Conservation (phyloP, 1,284 basidiomycete genomes). For the Salmacisia buchloeana region DNA sequence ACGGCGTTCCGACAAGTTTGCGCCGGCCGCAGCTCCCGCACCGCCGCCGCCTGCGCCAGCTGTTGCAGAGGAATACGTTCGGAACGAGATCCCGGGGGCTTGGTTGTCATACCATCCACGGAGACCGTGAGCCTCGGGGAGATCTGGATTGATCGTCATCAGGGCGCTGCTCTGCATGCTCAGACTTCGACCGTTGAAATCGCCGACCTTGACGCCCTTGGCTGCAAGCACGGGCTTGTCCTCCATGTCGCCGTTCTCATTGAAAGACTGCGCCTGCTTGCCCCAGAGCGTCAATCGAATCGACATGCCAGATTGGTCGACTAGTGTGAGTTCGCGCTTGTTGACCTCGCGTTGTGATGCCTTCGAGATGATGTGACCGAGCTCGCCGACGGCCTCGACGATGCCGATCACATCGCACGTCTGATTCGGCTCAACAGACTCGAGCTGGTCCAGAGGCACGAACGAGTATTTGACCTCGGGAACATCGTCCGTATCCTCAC, state of each 20-base stretch:
- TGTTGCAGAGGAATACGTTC: conserved; percentile 56
- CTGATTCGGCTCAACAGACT: conserved; percentile 51
- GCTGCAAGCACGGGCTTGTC: conserved; percentile 60
- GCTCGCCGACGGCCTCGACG: conserved; percentile 41
- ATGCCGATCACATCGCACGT: conserved; percentile 46
- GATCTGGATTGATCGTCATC: conserved; percentile 70
- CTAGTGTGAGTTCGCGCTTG: conserved; percentile 59
- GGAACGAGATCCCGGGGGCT: conserved; percentile 33
- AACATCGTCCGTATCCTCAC: conserved; percentile 43
- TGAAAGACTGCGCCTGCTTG: conserved; percentile 80
- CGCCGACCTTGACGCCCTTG: conserved; percentile 90
- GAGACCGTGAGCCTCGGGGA: conserved; percentile 74
- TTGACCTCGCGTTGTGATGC: conserved; percentile 45
- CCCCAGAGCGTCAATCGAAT: conserved; percentile 93
- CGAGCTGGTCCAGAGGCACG: conserved; percentile 42
- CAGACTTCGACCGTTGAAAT: conserved; percentile 74
- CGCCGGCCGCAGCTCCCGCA: conserved; percentile 42
- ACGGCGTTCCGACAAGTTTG: conserved; percentile 52
- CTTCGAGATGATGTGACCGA: conserved; percentile 45
- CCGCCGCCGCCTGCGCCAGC: conserved; percentile 33
- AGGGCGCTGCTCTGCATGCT: conserved; percentile 64
- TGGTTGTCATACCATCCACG: conserved; percentile 72
- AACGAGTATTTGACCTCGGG: conserved; percentile 50
- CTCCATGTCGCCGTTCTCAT: conserved; percentile 30
- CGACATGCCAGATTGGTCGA: conserved; percentile 74